Percentiles rank a stretch among this genome's conserved stretches.
Evolutionary conservation across 495 filamentous ascomycete species (phyloP).

Genomic region (Tuber brumale): DNA sequence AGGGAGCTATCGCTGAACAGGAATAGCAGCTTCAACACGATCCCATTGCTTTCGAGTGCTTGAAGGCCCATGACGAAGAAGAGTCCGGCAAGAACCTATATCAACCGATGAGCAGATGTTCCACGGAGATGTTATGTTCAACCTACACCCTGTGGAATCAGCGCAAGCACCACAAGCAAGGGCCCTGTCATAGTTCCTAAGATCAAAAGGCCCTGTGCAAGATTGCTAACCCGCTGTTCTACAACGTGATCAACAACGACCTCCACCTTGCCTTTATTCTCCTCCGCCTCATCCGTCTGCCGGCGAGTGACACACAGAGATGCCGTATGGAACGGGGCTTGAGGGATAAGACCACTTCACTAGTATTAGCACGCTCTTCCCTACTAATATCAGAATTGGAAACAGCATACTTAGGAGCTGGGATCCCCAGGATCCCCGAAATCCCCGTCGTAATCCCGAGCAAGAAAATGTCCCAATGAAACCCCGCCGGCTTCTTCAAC

Average conservation of each 20-base stretch:
- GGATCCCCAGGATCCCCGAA: constrained; percentile 76
- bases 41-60: constrained; percentile 70
- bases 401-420: constrained; percentile 61
- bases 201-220: constrained; percentile 74
- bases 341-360: constrained; percentile 66
- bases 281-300: constrained; percentile 48
- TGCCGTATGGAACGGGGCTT: constrained; percentile 89
- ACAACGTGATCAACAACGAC: constrained; percentile 67
- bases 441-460: constrained; percentile 81
- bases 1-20: constrained; percentile 61
- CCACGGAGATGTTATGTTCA: neutral
- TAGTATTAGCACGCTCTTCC: neutral
- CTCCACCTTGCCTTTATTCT: constrained; percentile 56
- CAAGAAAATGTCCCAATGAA: constrained; percentile 94
- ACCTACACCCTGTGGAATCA: constrained; percentile 66
- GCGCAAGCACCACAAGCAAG: constrained; percentile 69
- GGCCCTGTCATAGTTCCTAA: constrained; percentile 85
- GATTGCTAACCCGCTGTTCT: constrained; percentile 83
- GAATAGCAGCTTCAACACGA: constrained; percentile 74
- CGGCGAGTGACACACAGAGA: constrained; percentile 69
- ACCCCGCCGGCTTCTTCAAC: constrained; percentile 82
- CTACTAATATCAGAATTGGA: neutral
- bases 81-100: constrained; percentile 67
- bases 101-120: neutral
- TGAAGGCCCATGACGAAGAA: constrained; percentile 94